These are phyloP conservation scores for Nakaseomyces bracarensis DNA, from an alignment of 1,139 yeast genomes.

Conservation along the genomic window DNA sequence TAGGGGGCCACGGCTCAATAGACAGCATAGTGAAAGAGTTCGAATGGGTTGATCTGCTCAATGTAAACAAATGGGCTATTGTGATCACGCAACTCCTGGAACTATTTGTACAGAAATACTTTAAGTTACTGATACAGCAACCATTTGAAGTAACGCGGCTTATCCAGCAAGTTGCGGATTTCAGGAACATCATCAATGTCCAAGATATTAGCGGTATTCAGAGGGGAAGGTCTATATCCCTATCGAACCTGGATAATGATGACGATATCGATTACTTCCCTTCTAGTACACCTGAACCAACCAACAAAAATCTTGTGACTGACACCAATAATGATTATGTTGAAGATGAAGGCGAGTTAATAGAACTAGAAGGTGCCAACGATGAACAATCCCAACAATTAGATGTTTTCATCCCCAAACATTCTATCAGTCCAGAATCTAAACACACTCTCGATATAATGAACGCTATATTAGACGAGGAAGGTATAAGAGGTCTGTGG, in stretches of 20 bases:
- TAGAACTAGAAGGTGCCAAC: no score
- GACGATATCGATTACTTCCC: constrained; percentile 56
- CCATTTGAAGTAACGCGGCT: constrained; percentile 83
- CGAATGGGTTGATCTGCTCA: constrained; percentile 62
- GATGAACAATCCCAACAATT: no score
- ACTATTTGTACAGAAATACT: constrained; percentile 60
- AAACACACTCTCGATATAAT: constrained; percentile 65
- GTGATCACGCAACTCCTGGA: constrained; percentile 45
- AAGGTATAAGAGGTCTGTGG: constrained; percentile 80
- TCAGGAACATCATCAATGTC: constrained; percentile 20
- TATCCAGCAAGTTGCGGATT: constrained; percentile 71
- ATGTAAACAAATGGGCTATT: constrained; percentile 47
- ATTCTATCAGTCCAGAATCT: constrained; percentile 49
- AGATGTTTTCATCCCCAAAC: constrained; percentile 8
- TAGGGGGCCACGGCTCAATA: constrained; percentile 3
- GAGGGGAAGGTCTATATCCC: constrained; percentile 9
- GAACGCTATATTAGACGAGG: constrained; percentile 59
- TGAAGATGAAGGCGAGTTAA: background rate
- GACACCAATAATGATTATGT: background rate
- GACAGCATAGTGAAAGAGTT: constrained; percentile 37
- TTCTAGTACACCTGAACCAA: background rate
- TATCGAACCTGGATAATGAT: constrained; percentile 14
- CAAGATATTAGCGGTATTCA: constrained; percentile 10
- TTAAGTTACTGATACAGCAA: constrained; percentile 62
- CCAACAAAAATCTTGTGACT: background rate